These are phyloP conservation scores for Colletotrichum horii DNA, from an alignment of 2,329 filamentous ascomycete genomes.

Conservation along the genomic window DNA sequence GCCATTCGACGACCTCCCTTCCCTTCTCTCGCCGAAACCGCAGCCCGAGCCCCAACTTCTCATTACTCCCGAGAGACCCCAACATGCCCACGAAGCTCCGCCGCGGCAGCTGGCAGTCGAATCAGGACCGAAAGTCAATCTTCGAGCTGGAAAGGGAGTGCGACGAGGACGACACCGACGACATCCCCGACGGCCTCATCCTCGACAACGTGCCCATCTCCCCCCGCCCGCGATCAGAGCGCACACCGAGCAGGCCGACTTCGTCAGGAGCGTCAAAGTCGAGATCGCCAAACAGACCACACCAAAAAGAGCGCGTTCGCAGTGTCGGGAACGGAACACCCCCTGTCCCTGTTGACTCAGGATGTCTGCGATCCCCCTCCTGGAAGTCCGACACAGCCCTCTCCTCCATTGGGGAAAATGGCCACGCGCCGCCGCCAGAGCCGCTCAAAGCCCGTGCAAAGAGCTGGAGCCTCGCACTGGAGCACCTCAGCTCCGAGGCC, in stretches of 20 bases:
- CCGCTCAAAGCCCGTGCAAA: constrained; percentile 63
- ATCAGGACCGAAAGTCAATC: constrained; percentile 67
- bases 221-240: constrained; percentile 66
- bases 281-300: constrained; percentile 55
- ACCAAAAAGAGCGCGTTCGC: constrained; percentile 54
- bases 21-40: constrained; percentile 45
- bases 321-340: constrained; percentile 71
- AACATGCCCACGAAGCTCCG: constrained; percentile 44
- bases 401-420: constrained; percentile 30
- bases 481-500: constrained; percentile 73
- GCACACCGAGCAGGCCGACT: constrained; percentile 56
- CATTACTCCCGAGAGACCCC: constrained; percentile 49
- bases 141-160: constrained; percentile 78
- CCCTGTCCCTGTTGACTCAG: constrained; percentile 61
- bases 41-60: constrained; percentile 57
- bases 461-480: constrained; percentile 76
- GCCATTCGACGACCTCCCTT: constrained; percentile 44
- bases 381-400: constrained; percentile 54
- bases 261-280: constrained; percentile 45
- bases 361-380: constrained; percentile 62
- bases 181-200: constrained; percentile 79
- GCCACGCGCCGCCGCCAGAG: constrained; percentile 34
- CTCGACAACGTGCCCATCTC: constrained; percentile 85
- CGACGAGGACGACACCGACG: constrained; percentile 77
- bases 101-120: constrained; percentile 76